Conservation (phyloP, 78 protist genomes). For the Capsaspora owczarzaki region DNA sequence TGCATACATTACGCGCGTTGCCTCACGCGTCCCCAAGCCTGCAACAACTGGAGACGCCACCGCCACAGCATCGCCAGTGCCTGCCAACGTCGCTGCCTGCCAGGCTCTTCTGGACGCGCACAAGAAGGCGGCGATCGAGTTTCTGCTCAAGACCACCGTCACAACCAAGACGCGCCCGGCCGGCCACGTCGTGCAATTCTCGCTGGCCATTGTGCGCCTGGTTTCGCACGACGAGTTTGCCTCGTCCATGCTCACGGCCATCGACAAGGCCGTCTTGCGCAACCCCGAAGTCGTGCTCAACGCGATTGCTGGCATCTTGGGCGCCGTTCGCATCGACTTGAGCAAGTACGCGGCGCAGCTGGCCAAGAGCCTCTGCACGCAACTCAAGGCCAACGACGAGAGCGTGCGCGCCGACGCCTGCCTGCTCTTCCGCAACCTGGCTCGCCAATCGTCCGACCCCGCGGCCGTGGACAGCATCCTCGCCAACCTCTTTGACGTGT, state of each 20-base stretch:
- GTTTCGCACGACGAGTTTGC: background rate
- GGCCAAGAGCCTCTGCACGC: background rate
- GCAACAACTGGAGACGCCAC: background rate
- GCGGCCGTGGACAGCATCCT: background rate
- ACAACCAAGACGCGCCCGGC: background rate
- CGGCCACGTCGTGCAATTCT: background rate
- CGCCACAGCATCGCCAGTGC: too few relatives aligned
- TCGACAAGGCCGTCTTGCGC: background rate
- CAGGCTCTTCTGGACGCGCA: background rate
- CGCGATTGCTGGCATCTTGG: background rate
- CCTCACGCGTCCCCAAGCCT: background rate
- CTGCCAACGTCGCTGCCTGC: too few relatives aligned
- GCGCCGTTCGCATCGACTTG: background rate
- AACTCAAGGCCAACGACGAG: background rate
- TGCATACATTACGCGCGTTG: background rate
- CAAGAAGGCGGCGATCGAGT: background rate
- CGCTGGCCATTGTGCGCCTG: background rate
- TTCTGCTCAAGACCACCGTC: background rate
- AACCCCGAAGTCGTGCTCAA: background rate
- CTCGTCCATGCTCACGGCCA: background rate
- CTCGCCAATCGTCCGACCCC: background rate
- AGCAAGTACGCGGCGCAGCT: background rate
- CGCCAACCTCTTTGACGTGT: background rate
- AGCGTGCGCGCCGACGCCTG: background rate
- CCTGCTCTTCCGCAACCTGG: background rate